Base-by-base conservation (phyloP, 75 land plant species). In the Sequoia sempervirens region DNA sequence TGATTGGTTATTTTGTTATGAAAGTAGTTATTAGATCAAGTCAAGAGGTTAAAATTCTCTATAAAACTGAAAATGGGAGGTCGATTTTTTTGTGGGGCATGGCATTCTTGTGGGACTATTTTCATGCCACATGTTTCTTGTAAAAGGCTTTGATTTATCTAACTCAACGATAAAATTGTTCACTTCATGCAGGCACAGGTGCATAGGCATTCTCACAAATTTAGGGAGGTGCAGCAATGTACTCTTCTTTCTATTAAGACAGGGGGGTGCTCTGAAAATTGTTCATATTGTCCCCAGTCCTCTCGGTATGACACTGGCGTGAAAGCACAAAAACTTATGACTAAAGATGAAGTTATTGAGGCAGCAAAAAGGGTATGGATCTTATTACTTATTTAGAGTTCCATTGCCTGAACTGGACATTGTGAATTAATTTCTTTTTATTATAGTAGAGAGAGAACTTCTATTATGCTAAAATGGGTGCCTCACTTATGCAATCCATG, bases 211-310 rank as follows among this genome's bases (percentile, higher is more conserved):
- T 88, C 91, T 61, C 98, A 97, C 81, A 97, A 94, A 43, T 96
- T 94, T 69, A 85, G 96, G 82, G 99, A 97, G 85, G 99, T 97
- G 82, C 99, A 97, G 88, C 99, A 97, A 86, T 97, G 99, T 73
- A 97, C 99, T 56, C 88, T 97, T 78, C 90, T 97, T 46, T 97
- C 99, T 15, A 92, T 97, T 54, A 97, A 97, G 85, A 97, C 98
- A 13, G 99, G 99, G 78, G 99, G 98, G 2, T 97, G 99, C 75
- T 94, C 96, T 75, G 98, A 97, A 88, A 98, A 97, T 87, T 97
- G 99, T 86, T 88, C 98, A 1, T 97, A 97, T 83, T 97, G 99
- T 85, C 99, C 99, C 54, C 99, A 97, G 75, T 97, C 99, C 1
- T 96, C 99, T 23, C 91, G 98, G 54, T 96, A 97, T 78, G 79